Conservation (phyloP, 108 stramenopile genomes). For the Cyclostephanos tholiformis region DNA sequence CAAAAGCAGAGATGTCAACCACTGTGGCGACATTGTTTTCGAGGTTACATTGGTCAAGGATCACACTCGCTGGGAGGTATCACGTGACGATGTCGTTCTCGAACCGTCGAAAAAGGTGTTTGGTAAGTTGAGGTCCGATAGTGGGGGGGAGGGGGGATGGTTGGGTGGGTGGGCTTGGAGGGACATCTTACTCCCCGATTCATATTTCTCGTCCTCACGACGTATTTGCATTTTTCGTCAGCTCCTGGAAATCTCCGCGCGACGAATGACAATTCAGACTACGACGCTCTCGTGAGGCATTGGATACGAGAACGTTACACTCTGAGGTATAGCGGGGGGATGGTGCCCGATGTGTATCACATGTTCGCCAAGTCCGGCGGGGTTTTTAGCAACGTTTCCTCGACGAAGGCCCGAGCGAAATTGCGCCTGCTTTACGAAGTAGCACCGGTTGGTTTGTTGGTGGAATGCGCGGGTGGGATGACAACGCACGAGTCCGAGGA, state of each 20-base stretch:
- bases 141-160: too few species aligned
- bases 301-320: constrained; percentile 93
- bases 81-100: constrained; percentile 43
- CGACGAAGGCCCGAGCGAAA: constrained; percentile 86
- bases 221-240: neutral
- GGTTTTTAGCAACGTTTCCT: constrained; percentile 90
- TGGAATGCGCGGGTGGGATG: constrained; percentile 88
- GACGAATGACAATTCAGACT: constrained; percentile 84
- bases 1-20: constrained; percentile 50
- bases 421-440: constrained; percentile 94
- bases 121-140: neutral
- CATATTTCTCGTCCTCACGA: neutral
- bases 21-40: constrained; percentile 52
- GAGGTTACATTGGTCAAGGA: constrained; percentile 66
- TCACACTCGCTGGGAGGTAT: constrained; percentile 59
- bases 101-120: constrained; percentile 71
- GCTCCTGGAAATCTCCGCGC: constrained; percentile 94
- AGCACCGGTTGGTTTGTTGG: constrained; percentile 86
- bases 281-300: constrained; percentile 83
- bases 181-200: neutral
- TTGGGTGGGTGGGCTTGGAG: neutral
- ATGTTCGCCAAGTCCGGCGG: constrained; percentile 88
- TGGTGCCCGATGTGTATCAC: constrained; percentile 91
- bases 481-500: constrained; percentile 78
- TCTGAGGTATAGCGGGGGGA: constrained; percentile 83